These are phyloP conservation scores for Leccinellum albellum DNA, from an alignment of 768 basidiomycete species.

Conservation along the genomic window DNA sequence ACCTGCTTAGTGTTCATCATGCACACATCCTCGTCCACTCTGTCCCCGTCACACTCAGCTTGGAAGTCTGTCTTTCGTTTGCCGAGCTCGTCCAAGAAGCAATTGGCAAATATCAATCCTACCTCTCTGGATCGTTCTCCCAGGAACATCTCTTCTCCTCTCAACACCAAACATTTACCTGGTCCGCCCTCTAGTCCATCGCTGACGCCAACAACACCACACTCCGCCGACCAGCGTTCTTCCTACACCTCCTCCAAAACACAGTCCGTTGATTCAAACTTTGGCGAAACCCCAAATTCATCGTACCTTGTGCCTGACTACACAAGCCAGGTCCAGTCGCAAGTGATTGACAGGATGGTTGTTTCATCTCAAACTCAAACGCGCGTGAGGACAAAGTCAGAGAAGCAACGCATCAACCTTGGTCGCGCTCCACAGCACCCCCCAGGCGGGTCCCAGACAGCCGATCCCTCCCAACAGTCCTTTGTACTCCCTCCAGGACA, in stretches of 20 bases:
- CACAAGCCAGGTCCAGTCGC: constrained; percentile 10
- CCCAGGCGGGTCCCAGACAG: constrained; percentile 23
- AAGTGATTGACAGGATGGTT: constrained; percentile 19
- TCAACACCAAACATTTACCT: constrained; percentile 11
- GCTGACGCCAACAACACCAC: constrained; percentile 51
- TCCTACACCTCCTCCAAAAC: constrained; percentile 80
- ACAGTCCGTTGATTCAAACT: constrained; percentile 69
- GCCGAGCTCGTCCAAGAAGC: constrained; percentile 63
- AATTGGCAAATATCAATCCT: constrained; percentile 31
- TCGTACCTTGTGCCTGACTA: constrained; percentile 30
- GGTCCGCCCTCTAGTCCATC: constrained; percentile 44
- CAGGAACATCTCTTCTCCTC: constrained; percentile 28
- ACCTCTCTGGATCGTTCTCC: constrained; percentile 47
- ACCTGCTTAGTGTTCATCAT: constrained; percentile 10
- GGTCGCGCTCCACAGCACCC: constrained; percentile 42
- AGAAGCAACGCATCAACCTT: constrained; percentile 46
- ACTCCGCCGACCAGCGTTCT: constrained; percentile 56
- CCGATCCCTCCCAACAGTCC: constrained; percentile 40
- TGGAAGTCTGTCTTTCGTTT: constrained; percentile 81
- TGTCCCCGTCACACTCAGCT: constrained; percentile 27
- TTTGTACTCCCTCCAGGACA: constrained; percentile 29
- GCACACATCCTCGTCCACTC: constrained; percentile 23
- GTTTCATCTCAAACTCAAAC: constrained; percentile 7
- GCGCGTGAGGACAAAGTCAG: constrained; percentile 41
- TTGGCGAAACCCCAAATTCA: constrained; percentile 28